A percentile compares a stretch with the other conserved stretches of the same genome.
Evolutionary conservation across 129 eudicot species (phyloP).

Genomic region (carrot (Daucus carota)): DH1_v3.0 NC_030385.2:32604001-32604500

Average conservation of each 20-base stretch:
- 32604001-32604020: slow-evolving; percentile 10
- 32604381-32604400: slow-evolving; percentile 11
- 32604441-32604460: slow-evolving; percentile 5
- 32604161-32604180: slow-evolving; percentile 18
- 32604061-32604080: slow-evolving; percentile 15
- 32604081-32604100: not conserved
- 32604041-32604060: slow-evolving; percentile 21
- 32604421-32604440: not conserved
- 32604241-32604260: slow-evolving; percentile 30
- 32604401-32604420: slow-evolving; percentile 5
- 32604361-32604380: not conserved
- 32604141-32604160: slow-evolving; percentile 9
- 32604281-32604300: not conserved
- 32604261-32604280: slow-evolving; percentile 4
- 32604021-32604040: slow-evolving; percentile 18
- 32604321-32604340: slow-evolving; percentile 12
- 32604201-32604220: slow-evolving; percentile 14
- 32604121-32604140: slow-evolving; percentile 3
- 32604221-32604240: slow-evolving; percentile 12
- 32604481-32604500: not conserved
- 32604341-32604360: slow-evolving; percentile 11
- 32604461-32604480: not conserved
- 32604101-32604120: slow-evolving; percentile 17
- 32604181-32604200: not conserved
- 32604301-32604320: slow-evolving; percentile 17